phyloP scores from a whole-genome alignment of 352 stramenopile species.

The Globisporangium nodosum region DNA sequence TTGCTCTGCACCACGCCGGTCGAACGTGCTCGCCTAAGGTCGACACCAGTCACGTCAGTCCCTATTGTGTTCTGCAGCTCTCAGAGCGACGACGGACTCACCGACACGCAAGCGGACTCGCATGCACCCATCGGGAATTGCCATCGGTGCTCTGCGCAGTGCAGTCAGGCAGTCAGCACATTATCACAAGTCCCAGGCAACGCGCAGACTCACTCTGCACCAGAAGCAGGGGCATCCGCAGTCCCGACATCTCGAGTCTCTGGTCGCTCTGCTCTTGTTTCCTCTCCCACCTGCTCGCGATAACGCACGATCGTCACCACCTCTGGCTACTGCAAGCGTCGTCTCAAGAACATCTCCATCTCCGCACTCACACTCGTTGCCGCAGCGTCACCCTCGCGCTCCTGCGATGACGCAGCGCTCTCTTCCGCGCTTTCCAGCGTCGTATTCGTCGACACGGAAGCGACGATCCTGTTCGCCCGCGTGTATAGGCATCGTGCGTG shows the following conservation, averaged over 20 bases:
- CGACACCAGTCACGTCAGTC: neutral
- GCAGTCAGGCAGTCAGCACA: neutral
- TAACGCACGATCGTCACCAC: neutral
- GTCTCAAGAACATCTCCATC: neutral
- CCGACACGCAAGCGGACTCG: constrained; percentile 54
- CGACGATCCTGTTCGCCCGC: constrained; percentile 32
- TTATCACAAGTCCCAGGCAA: neutral
- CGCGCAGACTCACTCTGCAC: neutral
- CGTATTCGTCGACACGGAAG: constrained; percentile 20
- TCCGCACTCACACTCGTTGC: constrained; percentile 2
- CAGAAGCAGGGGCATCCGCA: neutral
- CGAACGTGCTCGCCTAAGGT: constrained; percentile 41
- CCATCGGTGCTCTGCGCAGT: neutral
- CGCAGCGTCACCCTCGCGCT: neutral
- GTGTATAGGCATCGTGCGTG: neutral
- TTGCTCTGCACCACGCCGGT: constrained; percentile 55
- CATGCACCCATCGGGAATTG: constrained; percentile 35
- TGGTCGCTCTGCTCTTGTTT: too few species aligned
- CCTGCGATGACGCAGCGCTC: neutral
- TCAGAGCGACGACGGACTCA: neutral
- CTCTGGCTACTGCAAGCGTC: neutral
- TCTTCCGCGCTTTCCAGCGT: neutral
- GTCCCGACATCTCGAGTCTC: neutral
- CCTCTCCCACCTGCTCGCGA: neutral
- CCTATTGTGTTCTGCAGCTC: neutral